phyloP scores from a whole-genome alignment of 306 rosid species.

The Quercus gilva region DNA sequence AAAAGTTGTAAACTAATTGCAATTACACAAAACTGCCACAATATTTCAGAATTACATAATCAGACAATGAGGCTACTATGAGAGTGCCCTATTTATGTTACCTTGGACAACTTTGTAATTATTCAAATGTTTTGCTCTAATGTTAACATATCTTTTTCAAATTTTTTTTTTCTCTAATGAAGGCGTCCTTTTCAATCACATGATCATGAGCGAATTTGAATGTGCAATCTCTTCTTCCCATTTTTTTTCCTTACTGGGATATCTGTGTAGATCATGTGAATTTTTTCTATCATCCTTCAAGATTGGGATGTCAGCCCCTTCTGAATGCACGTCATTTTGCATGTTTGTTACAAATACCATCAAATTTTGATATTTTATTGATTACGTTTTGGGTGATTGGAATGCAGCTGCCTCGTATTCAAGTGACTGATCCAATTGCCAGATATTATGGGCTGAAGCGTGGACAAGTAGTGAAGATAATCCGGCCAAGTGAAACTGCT shows the following conservation, averaged over 20 bases:
- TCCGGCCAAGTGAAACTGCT: constrained; percentile 81
- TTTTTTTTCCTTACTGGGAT: neutral
- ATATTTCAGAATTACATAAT: no score
- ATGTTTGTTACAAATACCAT: neutral
- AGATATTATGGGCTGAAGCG: constrained; percentile 86
- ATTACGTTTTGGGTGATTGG: neutral
- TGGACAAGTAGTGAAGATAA: constrained; percentile 92
- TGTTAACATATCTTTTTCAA: neutral
- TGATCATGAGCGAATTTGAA: neutral
- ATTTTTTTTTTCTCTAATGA: neutral
- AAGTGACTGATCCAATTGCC: constrained; percentile 77
- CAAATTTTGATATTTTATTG: neutral
- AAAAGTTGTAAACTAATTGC: neutral
- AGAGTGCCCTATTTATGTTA: neutral
- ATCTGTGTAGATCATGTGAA: neutral
- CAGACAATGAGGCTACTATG: no score
- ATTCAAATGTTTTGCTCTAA: neutral
- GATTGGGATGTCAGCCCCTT: neutral
- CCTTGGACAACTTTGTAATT: neutral
- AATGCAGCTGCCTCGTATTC: constrained; percentile 80
- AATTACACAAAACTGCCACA: no score
- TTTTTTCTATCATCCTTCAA: neutral
- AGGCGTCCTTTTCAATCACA: neutral
- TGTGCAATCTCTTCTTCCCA: no score
- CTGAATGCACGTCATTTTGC: constrained; percentile 1